Evolutionary conservation across 2,329 filamentous ascomycete species (phyloP).

Genomic region (Colletotrichum cuscutae): DNA sequence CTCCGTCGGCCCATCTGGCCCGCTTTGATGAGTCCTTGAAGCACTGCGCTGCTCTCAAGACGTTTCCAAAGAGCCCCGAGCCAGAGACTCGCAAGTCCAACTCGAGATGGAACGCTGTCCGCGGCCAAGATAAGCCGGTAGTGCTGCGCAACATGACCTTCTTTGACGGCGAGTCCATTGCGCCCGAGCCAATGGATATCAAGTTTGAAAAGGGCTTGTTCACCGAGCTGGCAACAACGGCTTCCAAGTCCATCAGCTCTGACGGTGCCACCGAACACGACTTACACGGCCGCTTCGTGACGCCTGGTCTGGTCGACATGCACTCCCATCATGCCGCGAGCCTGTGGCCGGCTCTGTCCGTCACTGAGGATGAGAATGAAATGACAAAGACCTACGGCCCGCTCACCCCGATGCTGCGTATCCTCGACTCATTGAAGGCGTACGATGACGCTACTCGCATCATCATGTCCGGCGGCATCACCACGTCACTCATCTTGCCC

Average conservation of each 20-base stretch:
- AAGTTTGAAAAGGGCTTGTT: conserved; percentile 51
- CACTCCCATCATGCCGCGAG: conserved; percentile 53
- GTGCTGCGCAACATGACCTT: conserved; percentile 53
- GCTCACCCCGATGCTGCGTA: conserved; percentile 50
- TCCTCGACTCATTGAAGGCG: conserved; percentile 52
- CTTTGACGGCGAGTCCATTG: conserved; percentile 53
- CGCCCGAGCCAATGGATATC: conserved; percentile 48
- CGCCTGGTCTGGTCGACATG: conserved; percentile 57
- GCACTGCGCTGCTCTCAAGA: conserved; percentile 28
- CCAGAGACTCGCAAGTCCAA: conserved; percentile 40
- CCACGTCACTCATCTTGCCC: conserved; percentile 56
- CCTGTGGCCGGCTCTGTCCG: conserved; percentile 46
- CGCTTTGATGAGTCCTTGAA: conserved; percentile 27
- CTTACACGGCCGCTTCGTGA: conserved; percentile 51
- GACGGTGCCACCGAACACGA: conserved; percentile 40
- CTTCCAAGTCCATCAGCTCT: conserved; percentile 28
- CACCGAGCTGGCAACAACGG: conserved; percentile 39
- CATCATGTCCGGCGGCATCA: conserved; percentile 56
- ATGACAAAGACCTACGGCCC: conserved; percentile 44
- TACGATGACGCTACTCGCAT: conserved; percentile 50
- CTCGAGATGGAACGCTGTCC: conserved; percentile 51
- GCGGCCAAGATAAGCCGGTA: conserved; percentile 49
- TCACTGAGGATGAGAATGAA: conserved; percentile 50
- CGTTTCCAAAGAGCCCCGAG: conserved; percentile 25
- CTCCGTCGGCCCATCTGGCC: conserved; percentile 17